Base-by-base conservation (phyloP, 192 early-diverging fungal genomes). In the Endogone sp. region DNA sequence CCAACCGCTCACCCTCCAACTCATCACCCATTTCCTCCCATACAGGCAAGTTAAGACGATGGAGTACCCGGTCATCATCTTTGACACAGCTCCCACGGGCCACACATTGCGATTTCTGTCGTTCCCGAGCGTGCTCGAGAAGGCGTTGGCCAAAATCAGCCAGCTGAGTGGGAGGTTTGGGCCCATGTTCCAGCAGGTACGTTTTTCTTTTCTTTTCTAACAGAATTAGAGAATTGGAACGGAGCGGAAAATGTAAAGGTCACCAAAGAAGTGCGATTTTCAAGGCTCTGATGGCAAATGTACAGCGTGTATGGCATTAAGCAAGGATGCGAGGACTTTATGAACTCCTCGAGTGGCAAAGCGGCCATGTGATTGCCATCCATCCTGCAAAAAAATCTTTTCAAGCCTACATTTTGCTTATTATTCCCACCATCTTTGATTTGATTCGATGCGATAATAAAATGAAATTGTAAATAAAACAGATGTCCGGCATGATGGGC, bases 81-180 rank as follows among this genome's bases (percentile, higher is more conserved):
- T 99, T 83, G 98, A 99, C 82, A 99, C 98, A 25, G 98, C 98
- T 3, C 98, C 98, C 4, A 99, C 98, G 4, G 98, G 98, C 22
- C 98, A 99, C 71, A 99, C 98, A 11, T 91, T 99, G 64, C 94
- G 98, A 55, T 99, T 99, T 84, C 82, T 99, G 62, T 96, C 94
- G 29, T 98, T 99, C 89, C 98, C 98, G 2, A 91, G 88, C 28
- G 94, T 99, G 3, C 75, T 99, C 58, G 97, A 99, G 68, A 99
- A 99, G 82, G 97, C 98, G 11, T 81, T 99, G 64, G 92, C 93
- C 58, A 99, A 99, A 82, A 88, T 99, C 32, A 90, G 90, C 32
- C 90, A 94, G 76, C 84, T 99, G 24, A 93, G 93, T 63, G 93
- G 95, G 20, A 81, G 92, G 30, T 94, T 99, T 73, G 98, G 94